Evolutionary conservation across 1,284 basidiomycete species (phyloP).

Genomic region (Microstroma glucosiphilum): DNA sequence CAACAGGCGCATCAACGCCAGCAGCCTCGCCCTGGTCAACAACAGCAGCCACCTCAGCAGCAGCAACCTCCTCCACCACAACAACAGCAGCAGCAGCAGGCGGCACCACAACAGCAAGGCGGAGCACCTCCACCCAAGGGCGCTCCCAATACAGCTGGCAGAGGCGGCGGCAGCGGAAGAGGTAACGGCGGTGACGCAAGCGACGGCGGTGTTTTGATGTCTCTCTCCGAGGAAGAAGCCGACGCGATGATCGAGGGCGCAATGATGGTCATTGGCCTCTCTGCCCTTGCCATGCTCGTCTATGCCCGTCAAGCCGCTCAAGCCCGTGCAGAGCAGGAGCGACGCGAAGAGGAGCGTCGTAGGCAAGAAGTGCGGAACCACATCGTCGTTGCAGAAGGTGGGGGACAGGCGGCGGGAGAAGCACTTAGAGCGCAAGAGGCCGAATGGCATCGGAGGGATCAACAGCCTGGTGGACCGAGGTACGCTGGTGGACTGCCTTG

Average conservation of each 20-base stretch:
- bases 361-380: too few relatives aligned
- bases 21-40: too few relatives aligned
- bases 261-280: conserved; percentile 32
- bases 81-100: neutral
- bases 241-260: conserved; percentile 40
- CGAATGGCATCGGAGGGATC: too few relatives aligned
- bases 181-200: conserved; percentile 21
- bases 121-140: neutral
- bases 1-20: neutral
- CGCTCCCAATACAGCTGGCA: neutral
- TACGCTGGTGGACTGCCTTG: conserved; percentile 2
- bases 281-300: conserved; percentile 31
- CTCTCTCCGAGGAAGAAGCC: conserved; percentile 17
- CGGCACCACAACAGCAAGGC: neutral
- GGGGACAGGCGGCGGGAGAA: neutral
- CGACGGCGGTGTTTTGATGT: conserved; percentile 12
- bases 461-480: neutral
- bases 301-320: conserved; percentile 34
- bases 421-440: too few relatives aligned
- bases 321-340: conserved; percentile 27
- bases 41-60: neutral
- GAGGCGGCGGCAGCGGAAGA: conserved; percentile 10
- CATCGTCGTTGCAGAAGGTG: too few relatives aligned
- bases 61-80: conserved; percentile 10
- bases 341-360: conserved; percentile 12